These are phyloP conservation scores for Dictyostelium gargantuum DNA, from an alignment of 208 protist species.

Conservation along the genomic window DNA sequence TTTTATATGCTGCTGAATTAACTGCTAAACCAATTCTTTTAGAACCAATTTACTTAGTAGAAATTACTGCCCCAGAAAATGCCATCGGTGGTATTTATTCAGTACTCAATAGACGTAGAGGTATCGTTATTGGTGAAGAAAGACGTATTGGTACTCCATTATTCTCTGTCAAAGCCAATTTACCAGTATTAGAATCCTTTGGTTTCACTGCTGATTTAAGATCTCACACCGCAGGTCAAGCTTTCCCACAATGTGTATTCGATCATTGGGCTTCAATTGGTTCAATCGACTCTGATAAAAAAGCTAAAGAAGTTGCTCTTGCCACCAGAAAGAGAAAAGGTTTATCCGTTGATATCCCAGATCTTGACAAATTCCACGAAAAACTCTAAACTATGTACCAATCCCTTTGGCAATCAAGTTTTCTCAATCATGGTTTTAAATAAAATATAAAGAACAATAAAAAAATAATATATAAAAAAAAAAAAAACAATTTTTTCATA, in stretches of 20 bases:
- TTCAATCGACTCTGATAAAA: constrained; percentile 2
- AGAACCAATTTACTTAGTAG: constrained; percentile 98
- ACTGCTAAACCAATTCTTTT: constrained; percentile 93
- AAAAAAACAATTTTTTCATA: too few species aligned
- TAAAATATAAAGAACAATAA: too few species aligned
- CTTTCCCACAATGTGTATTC: constrained; percentile 85
- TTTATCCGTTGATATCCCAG: constrained; percentile 59
- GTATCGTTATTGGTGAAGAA: constrained; percentile 95
- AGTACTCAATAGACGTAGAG: constrained; percentile 95
- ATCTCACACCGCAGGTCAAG: constrained; percentile 80
- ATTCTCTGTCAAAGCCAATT: constrained; percentile 25
- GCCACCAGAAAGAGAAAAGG: constrained; percentile 90
- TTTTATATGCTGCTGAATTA: constrained; percentile 94
- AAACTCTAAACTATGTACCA: not conserved
- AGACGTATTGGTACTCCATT: constrained; percentile 93
- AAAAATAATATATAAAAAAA: too few species aligned
- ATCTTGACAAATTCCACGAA: not conserved
- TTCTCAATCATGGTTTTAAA: too few species aligned
- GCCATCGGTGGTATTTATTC: constrained; percentile 97
- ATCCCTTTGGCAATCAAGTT: too few species aligned
- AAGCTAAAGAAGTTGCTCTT: constrained; percentile 72
- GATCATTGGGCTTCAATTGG: constrained; percentile 81
- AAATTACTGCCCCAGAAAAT: constrained; percentile 92
- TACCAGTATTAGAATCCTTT: constrained; percentile 87
- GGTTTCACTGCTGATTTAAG: constrained; percentile 84